These are phyloP conservation scores for Gnomoniopsis sp. DNA, from an alignment of 2,329 filamentous ascomycete species.

Conservation along the genomic window DNA sequence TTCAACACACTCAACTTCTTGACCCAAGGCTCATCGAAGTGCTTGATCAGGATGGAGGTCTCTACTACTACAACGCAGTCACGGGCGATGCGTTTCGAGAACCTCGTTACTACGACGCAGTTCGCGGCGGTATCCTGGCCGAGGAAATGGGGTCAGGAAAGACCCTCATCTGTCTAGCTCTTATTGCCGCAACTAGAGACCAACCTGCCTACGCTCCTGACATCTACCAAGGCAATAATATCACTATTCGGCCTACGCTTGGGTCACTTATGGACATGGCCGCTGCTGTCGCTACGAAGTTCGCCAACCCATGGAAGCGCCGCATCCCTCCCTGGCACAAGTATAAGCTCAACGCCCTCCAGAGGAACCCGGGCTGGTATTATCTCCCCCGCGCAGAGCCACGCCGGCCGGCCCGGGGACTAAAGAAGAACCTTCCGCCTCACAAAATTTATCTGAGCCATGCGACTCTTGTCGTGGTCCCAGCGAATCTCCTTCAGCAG, in stretches of 20 bases:
- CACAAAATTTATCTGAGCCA: constrained; percentile 61
- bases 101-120: constrained; percentile 70
- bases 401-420: constrained; percentile 35
- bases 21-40: constrained; percentile 70
- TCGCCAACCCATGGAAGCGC: constrained; percentile 67
- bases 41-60: constrained; percentile 55
- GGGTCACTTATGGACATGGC: constrained; percentile 73
- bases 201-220: constrained; percentile 65
- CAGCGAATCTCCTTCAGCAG: constrained; percentile 77
- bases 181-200: constrained; percentile 72
- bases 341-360: constrained; percentile 53
- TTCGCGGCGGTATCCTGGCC: constrained; percentile 72
- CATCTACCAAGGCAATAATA: constrained; percentile 44
- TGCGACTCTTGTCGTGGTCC: constrained; percentile 75
- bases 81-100: constrained; percentile 59
- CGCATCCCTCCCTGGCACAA: constrained; percentile 54
- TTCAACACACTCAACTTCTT: constrained; percentile 57
- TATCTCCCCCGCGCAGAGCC: constrained; percentile 45
- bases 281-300: constrained; percentile 63
- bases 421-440: constrained; percentile 27
- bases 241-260: constrained; percentile 40
- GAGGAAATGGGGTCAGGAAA: constrained; percentile 85
- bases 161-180: constrained; percentile 77
- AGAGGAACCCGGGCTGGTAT: constrained; percentile 58
- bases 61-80: constrained; percentile 69